Base-by-base conservation (phyloP, 2,329 filamentous ascomycete species). In the Emmonsiellopsis sp. region DNA sequence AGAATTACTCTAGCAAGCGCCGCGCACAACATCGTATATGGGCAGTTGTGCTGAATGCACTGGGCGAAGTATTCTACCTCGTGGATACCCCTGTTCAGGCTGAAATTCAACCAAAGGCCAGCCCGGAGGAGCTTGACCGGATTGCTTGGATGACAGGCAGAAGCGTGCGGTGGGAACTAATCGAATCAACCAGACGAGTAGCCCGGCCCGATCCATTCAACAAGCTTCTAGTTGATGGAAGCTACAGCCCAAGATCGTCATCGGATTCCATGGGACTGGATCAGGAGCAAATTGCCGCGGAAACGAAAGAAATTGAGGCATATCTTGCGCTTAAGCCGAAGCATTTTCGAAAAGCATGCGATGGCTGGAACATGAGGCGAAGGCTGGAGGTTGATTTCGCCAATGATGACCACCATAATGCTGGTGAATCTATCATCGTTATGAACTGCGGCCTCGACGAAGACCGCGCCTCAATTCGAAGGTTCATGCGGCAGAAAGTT, bases 291-390 rank as follows among this genome's bases (percentile, higher is more conserved):
- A 75, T 91, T 57, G 70, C 76, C 38, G 84, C 87, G 1, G 90
- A 95, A 67, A 89, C 89, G 1, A 79, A 79, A 48, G 89, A 94
- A 67, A 89, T 95, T 52, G 87, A 95, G 61, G 80, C 78, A 42
- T 94, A 87, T 60, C 68, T 94, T 15, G 75, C 74, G 0, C 83
- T 86, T 61, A 84, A 82, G 60, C 91, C 92, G 3, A 80, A 82
- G 41, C 82, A 94, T 61, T 95, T 95, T 67, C 83, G 85, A 20
- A 85, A 84, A 62, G 76, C 82, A 1, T 97, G 87, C 63, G 74
- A 86, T 54, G 86, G 87, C 2, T 97, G 93, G 92, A 88, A 97
- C 63, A 97, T 97, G 91, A 83, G 83, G 51, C 82, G 90, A 56
- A 83, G 76, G 57, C 74, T 97, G 2, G 86, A 93, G 62, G 89